Conservation (phyloP, 495 filamentous ascomycete species). For the Talaromyces thailandensis region DNA sequence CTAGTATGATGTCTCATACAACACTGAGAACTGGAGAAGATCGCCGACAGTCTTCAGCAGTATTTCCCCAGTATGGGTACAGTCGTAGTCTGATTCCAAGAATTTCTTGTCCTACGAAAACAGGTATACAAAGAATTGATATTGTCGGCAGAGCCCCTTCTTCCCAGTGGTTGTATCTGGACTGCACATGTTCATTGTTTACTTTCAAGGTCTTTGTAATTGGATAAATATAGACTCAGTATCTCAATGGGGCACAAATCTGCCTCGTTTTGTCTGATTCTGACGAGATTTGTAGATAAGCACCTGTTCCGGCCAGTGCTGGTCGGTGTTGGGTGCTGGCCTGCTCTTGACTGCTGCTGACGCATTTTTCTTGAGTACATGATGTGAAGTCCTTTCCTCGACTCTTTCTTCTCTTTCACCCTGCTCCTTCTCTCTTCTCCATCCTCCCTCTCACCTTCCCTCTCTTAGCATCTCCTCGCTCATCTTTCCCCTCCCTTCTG, state of each 20-base stretch:
- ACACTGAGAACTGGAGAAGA: not conserved
- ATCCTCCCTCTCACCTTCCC: too few relatives aligned
- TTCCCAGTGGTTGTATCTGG: not conserved
- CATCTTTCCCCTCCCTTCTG: not conserved
- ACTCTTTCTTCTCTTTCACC: not conserved
- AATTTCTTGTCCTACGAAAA: not conserved
- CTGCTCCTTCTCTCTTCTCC: too few relatives aligned
- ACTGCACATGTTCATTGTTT: not conserved
- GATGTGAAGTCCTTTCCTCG: not conserved
- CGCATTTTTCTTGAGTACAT: not conserved
- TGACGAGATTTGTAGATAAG: not conserved
- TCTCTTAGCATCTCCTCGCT: not conserved
- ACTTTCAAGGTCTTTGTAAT: not conserved
- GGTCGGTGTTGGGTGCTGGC: not conserved
- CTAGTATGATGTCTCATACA: not conserved
- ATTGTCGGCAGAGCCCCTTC: not conserved
- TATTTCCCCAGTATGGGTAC: not conserved
- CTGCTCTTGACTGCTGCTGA: too few relatives aligned
- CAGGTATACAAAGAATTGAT: not conserved
- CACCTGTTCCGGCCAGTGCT: not conserved
- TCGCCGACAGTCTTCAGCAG: not conserved
- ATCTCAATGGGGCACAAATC: not conserved
- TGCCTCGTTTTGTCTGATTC: not conserved
- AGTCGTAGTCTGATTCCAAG: not conserved
- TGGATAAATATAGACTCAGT: not conserved